Base-by-base conservation (phyloP, 306 rosid genomes). In the Dryas drummondii region DNA sequence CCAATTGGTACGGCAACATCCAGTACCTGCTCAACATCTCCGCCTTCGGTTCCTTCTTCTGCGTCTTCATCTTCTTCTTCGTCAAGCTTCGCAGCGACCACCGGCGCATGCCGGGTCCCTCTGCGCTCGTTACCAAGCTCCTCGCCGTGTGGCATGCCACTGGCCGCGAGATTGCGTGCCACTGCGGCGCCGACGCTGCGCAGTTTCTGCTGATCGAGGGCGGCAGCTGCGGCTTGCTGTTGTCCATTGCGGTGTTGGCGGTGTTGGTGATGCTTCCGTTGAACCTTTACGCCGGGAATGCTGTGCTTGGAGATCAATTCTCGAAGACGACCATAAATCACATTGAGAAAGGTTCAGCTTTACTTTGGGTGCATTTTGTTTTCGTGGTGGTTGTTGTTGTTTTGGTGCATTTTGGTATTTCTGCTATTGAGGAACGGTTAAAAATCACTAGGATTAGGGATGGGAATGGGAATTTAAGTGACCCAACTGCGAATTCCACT, bases 11-110 rank as follows among this genome's bases (percentile, higher is more conserved):
- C 76, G 99, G 99, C 16, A 94, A 94, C 85, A 94, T 94, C 32
- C 91, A 94, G 70, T 92, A 94, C 87, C 86, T 94, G 22, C 67
- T 94, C 6, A 94, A 94, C 85, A 94, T 94, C 76, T 91, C 99
- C 15, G 93, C 90, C 50, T 92, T 92, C 58, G 97, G 99, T 9
- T 84, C 97, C 32, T 78, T 79, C 49, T 88, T 72, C 80, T 94
- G 99, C 75, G 88, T 94, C 17, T 53, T 88, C 71, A 82, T 91
- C 71, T 94, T 94, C 85, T 78, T 94, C 64, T 83, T 92, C 70
- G 91, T 91, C 78, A 91, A 94, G 92, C 97, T 94, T 19, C 97
- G 98, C 52, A 90, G 97, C 80, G 97, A 94, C 70, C 98, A 94
- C 88, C 93, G 87, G 17, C 91, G 94, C 72, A 90, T 94, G 80